Base-by-base conservation (phyloP, 2,329 filamentous ascomycete genomes). In the Escovopsis sp. region DNA sequence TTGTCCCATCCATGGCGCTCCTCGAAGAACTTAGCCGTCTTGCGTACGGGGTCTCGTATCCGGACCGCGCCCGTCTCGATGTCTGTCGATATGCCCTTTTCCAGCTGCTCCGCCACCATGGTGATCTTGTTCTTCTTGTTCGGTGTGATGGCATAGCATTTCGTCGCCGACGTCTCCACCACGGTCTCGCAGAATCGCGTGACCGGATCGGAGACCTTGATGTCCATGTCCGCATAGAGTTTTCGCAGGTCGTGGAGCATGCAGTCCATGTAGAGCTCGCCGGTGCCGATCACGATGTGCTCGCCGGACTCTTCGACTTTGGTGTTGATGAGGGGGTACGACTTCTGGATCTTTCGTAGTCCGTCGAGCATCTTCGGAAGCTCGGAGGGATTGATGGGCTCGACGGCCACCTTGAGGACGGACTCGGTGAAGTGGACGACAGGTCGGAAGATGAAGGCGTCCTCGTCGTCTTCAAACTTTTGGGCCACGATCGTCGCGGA, bases 81-180 rank as follows among this genome's bases (percentile, higher is more conserved):
- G 49, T 98, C 90, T 49, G 83, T 78, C 5, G 88, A 85, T 42
- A 98, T 93, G 13, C 90, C 90, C 48, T 92, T 82, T 46, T 98
- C 90, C 12, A 98, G 65, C 25, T 90, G 88, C 56, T 98, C 90
- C 4, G 90, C 90, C 38, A 96, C 82, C 84, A 98, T 94, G 26
- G 90, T 96, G 49, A 98, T 81, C 57, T 93, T 94, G 65, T 98
- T 98, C 66, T 94, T 94, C 63, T 98, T 98, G 64, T 98, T 98
- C 2, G 90, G 90, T 3, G 90, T 96, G 47, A 94, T 76, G 16
- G 90, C 88, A 55, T 94, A 98, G 62, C 90, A 98, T 61, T 94
- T 94, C 40, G 93, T 94, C 15, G 87, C 87, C 14, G 86, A 94
- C 45, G 90, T 93, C 56, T 98, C 90, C 27, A 94, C 86, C 18